Evolutionary conservation across 257 asterid species (phyloP), one percentile per base, ranked within the genome.

Genomic region (Plantago elongata): DNA sequence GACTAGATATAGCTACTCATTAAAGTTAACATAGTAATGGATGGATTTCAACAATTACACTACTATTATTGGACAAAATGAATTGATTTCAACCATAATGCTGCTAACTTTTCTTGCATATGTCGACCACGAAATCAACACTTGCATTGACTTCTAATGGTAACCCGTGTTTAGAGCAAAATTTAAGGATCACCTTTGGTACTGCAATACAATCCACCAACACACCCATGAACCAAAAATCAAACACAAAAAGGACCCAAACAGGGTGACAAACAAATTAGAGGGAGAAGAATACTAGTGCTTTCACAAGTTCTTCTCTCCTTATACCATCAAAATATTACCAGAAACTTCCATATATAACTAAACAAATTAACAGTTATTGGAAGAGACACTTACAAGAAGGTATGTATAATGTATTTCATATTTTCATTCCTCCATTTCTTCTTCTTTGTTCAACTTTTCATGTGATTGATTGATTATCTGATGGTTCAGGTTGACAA

Each of bases 101-200:
- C 40, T 34, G 7, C 40, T 34, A 34, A 34, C 2, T 4, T 34
- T 34, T 34, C 2, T 22, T 22, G 27, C 27, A 22, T 6, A 34
- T 34, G 40, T 34, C 5, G 40, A 34, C 40, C 40, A 34, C 40
- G 4, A 22, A 34, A 34, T 34, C 40, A 34, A 34, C 40, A 34
- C 40, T 34, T 22, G 27, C 40, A 34, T 34, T 38, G 64, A 59
- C 64, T 60, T 60, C 64, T 38, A 45, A 18, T 17, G 68, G 29
- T 11, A 14, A 7, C 15, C 77, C 84, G 67, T 14, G 57, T 17
- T 69, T 75, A 30, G 11, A 51, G 81, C 59, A 29, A 56, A 72
- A 67, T 63, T 63, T 51, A 51, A 72, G 67, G 79, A 64, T 62
- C 12, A 66, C 27, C 55, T 66, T 69, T 51, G 69, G 70, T 54